Evolutionary conservation across 1,139 yeast genomes (phyloP).

Genomic region (Pichia kudriavzevii): DNA sequence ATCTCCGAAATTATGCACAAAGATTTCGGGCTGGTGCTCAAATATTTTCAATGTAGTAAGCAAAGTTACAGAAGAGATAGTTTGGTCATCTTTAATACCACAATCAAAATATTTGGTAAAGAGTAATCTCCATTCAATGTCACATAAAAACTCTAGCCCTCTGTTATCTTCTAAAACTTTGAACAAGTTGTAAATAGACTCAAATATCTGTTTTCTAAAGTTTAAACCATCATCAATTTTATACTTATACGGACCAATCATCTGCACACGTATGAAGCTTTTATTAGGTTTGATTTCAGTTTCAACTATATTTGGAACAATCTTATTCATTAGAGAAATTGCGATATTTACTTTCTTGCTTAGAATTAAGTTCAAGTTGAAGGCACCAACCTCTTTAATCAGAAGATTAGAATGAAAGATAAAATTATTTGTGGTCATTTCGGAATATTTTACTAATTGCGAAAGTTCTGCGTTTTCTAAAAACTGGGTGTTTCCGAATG

Average conservation of each 20-base stretch:
- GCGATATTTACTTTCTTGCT: conserved; percentile 51
- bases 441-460: conserved; percentile 19
- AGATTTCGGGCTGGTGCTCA: conserved; percentile 20
- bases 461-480: conserved; percentile 8
- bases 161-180: conserved; percentile 27
- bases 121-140: conserved; percentile 24
- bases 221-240: conserved; percentile 74
- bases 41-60: conserved; percentile 32
- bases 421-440: conserved; percentile 18
- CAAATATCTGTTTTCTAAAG: conserved; percentile 67
- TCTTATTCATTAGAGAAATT: conserved; percentile 40
- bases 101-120: conserved; percentile 30
- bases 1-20: conserved; percentile 11
- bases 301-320: conserved; percentile 46
- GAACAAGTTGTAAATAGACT: conserved; percentile 52
- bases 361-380: conserved; percentile 53
- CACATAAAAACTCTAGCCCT: conserved; percentile 20
- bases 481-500: conserved; percentile 16
- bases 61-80: conserved; percentile 35
- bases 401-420: conserved; percentile 28
- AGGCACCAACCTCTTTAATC: conserved; percentile 51
- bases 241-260: conserved; percentile 86
- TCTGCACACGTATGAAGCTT: conserved; percentile 56
- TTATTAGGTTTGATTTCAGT: conserved; percentile 48
- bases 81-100: conserved; percentile 39